phyloP scores from a whole-genome alignment of 768 basidiomycete species.

The Crucibulum laeve region DNA sequence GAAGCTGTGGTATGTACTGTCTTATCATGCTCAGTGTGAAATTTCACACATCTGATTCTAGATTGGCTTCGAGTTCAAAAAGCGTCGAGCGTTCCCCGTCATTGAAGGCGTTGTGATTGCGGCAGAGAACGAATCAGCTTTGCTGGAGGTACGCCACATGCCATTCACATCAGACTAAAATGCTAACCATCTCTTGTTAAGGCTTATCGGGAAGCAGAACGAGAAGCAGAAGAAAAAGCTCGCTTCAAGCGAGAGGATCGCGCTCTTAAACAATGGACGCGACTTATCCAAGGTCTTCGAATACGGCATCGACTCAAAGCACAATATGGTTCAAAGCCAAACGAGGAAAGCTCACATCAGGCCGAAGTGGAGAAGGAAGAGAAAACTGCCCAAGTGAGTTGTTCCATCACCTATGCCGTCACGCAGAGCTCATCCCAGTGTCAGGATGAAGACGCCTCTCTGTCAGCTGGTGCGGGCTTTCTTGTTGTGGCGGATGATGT shows the following conservation, averaged over 20 bases:
- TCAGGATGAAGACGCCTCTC: slow-evolving; percentile 12
- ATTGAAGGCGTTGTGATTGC: slow-evolving; percentile 86
- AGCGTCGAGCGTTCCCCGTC: slow-evolving; percentile 82
- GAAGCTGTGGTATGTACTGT: slow-evolving; percentile 83
- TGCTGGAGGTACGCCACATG: slow-evolving; percentile 63
- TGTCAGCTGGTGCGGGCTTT: slow-evolving; percentile 53
- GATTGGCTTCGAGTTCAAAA: slow-evolving; percentile 97
- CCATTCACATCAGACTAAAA: not conserved
- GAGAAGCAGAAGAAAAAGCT: slow-evolving; percentile 73
- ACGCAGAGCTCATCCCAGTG: not conserved
- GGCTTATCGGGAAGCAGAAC: slow-evolving; percentile 85
- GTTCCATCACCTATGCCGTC: not conserved
- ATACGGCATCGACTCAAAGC: slow-evolving; percentile 80
- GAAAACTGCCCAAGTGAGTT: slow-evolving; percentile 8
- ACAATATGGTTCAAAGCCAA: slow-evolving; percentile 53
- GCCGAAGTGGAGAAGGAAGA: slow-evolving; percentile 8
- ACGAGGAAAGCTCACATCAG: slow-evolving; percentile 2
- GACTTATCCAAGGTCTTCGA: slow-evolving; percentile 82
- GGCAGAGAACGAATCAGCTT: slow-evolving; percentile 63
- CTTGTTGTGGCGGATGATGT: slow-evolving; percentile 68
- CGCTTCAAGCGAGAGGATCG: slow-evolving; percentile 72
- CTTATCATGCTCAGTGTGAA: not conserved
- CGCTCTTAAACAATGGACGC: slow-evolving; percentile 83
- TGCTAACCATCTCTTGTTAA: slow-evolving; percentile 23
- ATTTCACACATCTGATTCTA: slow-evolving; percentile 23